Conservation (phyloP, 345 rosid species). For the Rhodamnia rubescens region DNA sequence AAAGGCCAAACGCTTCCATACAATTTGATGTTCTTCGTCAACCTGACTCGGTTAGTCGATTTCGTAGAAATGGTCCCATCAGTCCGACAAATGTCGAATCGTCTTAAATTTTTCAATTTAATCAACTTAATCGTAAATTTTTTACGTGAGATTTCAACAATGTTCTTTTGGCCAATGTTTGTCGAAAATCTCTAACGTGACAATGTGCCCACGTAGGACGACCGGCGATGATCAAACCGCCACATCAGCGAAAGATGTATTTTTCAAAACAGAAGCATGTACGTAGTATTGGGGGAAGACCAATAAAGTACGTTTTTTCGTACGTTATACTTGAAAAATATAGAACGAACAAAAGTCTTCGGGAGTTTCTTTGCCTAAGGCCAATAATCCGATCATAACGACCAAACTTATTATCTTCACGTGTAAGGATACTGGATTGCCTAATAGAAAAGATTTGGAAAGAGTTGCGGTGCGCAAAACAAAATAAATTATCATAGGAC, state of each 20-base stretch:
- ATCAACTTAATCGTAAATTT: fast-evolving
- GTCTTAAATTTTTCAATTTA: neutral
- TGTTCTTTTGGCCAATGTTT: neutral
- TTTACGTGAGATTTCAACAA: neutral
- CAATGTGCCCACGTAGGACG: fast-evolving
- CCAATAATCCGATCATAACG: neutral
- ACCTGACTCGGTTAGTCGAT: no score
- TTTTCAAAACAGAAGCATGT: neutral
- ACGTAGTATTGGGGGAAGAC: neutral
- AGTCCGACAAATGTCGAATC: fast-evolving
- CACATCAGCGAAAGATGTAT: neutral
- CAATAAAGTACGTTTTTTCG: neutral
- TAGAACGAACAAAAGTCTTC: neutral
- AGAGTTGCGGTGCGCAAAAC: no score
- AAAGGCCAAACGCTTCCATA: neutral
- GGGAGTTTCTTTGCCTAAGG: neutral
- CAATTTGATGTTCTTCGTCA: neutral
- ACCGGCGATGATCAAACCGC: fast-evolving
- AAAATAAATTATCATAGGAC: no score
- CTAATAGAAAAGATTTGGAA: no score
- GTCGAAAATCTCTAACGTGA: neutral
- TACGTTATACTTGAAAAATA: neutral
- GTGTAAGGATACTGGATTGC: no score
- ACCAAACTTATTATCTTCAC: no score
- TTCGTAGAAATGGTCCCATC: neutral